Conservation (phyloP, 805 yeast genomes). For the Tetrapisispora nanseiensis region DNA sequence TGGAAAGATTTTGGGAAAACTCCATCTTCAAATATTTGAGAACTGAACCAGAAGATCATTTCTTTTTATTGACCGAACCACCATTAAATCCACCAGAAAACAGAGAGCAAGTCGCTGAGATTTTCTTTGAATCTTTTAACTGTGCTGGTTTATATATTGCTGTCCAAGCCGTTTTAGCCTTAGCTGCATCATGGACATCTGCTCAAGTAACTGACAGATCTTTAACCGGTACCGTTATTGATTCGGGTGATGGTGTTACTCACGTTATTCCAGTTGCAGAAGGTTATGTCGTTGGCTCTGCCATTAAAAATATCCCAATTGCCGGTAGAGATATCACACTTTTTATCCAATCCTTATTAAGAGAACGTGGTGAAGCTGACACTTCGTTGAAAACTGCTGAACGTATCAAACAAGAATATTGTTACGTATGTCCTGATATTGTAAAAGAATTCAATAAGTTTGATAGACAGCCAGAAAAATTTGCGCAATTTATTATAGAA, state of each 20-base stretch:
- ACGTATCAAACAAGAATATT: slow-evolving; percentile 89
- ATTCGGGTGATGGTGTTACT: slow-evolving; percentile 98
- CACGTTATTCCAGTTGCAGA: slow-evolving; percentile 99
- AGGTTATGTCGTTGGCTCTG: slow-evolving; percentile 96
- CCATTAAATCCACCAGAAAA: slow-evolving; percentile 99
- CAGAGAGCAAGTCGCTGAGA: slow-evolving; percentile 96
- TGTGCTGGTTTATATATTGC: slow-evolving; percentile 98
- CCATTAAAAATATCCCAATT: slow-evolving; percentile 93
- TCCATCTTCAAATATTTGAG: slow-evolving; percentile 92
- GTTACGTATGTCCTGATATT: slow-evolving; percentile 96
- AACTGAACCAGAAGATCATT: slow-evolving; percentile 98
- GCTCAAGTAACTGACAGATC: slow-evolving; percentile 92
- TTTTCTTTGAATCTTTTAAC: slow-evolving; percentile 96
- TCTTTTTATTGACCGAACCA: slow-evolving; percentile 91
- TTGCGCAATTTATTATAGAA: slow-evolving; percentile 87
- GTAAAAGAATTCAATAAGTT: slow-evolving; percentile 92
- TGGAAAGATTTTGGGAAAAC: slow-evolving; percentile 98
- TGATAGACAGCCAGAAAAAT: slow-evolving; percentile 87
- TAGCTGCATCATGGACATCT: slow-evolving; percentile 98
- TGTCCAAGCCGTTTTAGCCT: slow-evolving; percentile 95
- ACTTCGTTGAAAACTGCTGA: slow-evolving; percentile 94
- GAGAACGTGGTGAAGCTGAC: slow-evolving; percentile 96
- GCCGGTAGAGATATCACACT: slow-evolving; percentile 97
- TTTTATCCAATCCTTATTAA: slow-evolving; percentile 82
- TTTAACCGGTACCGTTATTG: slow-evolving; percentile 95